Conservation (phyloP, 2,329 filamentous ascomycete species). For the Dactylonectria macrodidyma region DNA sequence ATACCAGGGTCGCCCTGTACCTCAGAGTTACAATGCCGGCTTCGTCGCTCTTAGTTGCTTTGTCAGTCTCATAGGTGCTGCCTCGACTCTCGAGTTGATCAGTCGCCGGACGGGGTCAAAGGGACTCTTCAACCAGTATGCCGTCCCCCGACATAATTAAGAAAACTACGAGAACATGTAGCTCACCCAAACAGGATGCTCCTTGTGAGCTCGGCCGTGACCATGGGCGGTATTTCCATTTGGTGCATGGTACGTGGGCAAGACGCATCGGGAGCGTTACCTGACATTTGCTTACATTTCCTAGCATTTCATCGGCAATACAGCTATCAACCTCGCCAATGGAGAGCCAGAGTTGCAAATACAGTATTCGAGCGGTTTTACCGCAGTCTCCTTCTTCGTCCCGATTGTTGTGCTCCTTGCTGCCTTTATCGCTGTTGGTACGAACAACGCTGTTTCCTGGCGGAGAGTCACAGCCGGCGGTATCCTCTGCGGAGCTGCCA, state of each 20-base stretch:
- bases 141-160: constrained; percentile 2
- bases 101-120: constrained; percentile 80
- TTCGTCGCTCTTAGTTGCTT: constrained; percentile 76
- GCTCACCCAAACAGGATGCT: constrained; percentile 65
- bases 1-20: background rate
- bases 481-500: constrained; percentile 78
- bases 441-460: constrained; percentile 70
- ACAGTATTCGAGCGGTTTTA: constrained; percentile 80
- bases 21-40: background rate
- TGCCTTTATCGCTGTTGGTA: constrained; percentile 80
- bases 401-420: constrained; percentile 81
- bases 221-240: constrained; percentile 82
- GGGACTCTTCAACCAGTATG: constrained; percentile 79
- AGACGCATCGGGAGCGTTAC: background rate
- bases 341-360: constrained; percentile 77
- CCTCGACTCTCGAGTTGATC: constrained; percentile 86
- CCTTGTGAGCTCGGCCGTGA: constrained; percentile 74
- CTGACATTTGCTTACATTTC: constrained; percentile 14
- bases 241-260: constrained; percentile 74
- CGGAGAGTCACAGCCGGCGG: constrained; percentile 75
- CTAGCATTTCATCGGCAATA: constrained; percentile 77
- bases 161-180: constrained; percentile 9
- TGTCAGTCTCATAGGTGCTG: constrained; percentile 83
- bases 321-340: constrained; percentile 79
- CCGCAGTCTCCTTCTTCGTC: constrained; percentile 83